Evolutionary conservation across 257 asterid genomes (phyloP).

Genomic region (Striga asiatica): DNA sequence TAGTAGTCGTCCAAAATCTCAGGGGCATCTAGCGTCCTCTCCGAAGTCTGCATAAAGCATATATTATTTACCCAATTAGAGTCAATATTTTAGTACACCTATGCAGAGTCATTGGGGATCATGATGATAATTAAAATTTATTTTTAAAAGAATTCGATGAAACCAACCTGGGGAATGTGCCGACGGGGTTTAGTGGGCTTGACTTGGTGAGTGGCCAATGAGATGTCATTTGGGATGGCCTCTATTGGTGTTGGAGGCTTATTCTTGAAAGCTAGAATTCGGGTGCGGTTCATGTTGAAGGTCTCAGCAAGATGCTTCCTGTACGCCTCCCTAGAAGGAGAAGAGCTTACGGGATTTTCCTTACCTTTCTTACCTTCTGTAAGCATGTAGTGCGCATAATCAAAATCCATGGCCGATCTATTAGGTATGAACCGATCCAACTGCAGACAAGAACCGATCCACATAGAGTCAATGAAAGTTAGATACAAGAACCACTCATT

Average conservation of each 20-base stretch:
- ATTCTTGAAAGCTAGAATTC: constrained; percentile 85
- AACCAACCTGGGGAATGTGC: constrained; percentile 77
- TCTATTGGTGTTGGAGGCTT: constrained; percentile 70
- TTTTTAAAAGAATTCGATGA: not conserved
- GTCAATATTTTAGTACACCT: constrained; percentile 8
- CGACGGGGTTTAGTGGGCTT: constrained; percentile 61
- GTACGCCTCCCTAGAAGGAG: constrained; percentile 83
- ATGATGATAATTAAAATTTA: not conserved
- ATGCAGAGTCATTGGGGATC: too few relatives aligned
- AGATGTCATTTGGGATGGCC: constrained; percentile 38
- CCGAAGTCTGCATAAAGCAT: constrained; percentile 70
- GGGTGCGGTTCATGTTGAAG: constrained; percentile 75
- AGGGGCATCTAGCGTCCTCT: constrained; percentile 93
- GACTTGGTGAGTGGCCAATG: constrained; percentile 35
- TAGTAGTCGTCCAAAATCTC: constrained; percentile 82
- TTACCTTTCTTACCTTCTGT: constrained; percentile 78
- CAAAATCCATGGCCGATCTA: constrained; percentile 90
- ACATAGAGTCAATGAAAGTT: not conserved
- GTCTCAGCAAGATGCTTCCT: constrained; percentile 77
- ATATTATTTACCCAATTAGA: constrained; percentile 9
- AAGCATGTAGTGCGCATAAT: constrained; percentile 80
- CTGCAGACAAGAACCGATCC: constrained; percentile 37
- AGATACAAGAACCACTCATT: not conserved
- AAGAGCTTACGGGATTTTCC: constrained; percentile 59
- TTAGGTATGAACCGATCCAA: constrained; percentile 96